Conservation (phyloP, 1,284 basidiomycete species). For the Cryptococcus sp. region DNA sequence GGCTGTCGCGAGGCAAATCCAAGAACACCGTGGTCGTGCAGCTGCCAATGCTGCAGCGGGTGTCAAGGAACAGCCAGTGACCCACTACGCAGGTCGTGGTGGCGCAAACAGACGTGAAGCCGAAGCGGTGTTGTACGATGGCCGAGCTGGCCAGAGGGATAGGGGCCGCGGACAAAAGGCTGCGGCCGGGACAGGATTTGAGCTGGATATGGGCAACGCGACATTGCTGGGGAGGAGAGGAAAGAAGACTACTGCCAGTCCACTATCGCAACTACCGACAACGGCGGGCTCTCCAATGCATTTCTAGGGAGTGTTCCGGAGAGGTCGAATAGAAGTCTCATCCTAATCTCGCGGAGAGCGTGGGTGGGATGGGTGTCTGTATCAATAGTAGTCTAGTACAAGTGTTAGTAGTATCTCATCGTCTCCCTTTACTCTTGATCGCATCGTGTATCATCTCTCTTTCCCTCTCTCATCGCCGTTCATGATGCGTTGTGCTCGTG, state of each 20-base stretch:
- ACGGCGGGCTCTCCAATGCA: constrained; percentile 20
- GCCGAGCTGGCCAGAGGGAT: constrained; percentile 75
- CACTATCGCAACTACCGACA: constrained; percentile 22
- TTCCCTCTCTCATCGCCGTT: no score
- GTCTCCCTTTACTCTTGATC: no score
- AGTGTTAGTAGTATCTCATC: no score
- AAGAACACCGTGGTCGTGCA: constrained; percentile 48
- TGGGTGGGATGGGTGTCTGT: no score
- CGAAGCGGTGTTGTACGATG: constrained; percentile 61
- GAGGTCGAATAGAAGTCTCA: no score
- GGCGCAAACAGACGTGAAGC: constrained; percentile 56
- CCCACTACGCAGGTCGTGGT: constrained; percentile 53
- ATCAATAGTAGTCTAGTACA: no score
- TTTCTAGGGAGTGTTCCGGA: constrained; percentile 1
- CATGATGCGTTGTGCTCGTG: no score
- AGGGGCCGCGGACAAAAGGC: constrained; percentile 41
- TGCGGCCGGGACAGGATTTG: constrained; percentile 59
- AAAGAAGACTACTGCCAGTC: constrained; percentile 39
- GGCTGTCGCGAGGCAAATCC: constrained; percentile 53
- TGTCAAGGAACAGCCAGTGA: constrained; percentile 51
- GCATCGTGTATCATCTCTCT: no score
- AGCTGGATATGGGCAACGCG: constrained; percentile 78
- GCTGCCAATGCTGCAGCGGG: constrained; percentile 54
- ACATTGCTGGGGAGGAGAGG: constrained; percentile 69
- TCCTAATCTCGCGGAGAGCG: no score